These are phyloP conservation scores for Aspergillus sp. DNA, from an alignment of 2,329 filamentous ascomycete genomes.

Conservation along the genomic window DNA sequence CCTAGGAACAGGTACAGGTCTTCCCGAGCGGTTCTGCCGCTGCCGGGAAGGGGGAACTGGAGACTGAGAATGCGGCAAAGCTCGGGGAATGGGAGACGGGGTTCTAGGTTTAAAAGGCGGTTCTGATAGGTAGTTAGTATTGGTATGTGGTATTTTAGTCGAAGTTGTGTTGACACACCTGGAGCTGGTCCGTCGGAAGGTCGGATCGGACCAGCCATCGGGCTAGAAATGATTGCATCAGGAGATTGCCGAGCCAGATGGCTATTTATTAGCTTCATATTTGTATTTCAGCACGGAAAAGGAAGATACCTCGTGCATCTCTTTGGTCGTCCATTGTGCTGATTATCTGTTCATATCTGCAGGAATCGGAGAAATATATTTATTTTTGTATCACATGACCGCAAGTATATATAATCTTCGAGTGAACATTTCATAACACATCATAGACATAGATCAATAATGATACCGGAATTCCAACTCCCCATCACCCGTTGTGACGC, in stretches of 20 bases:
- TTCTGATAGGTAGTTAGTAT: not conserved
- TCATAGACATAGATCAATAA: slow-evolving; percentile 12
- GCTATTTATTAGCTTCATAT: not conserved
- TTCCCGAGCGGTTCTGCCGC: not conserved
- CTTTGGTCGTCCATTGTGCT: too few species aligned
- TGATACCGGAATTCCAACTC: slow-evolving; percentile 46
- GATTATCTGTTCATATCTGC: too few species aligned
- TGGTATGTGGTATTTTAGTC: not conserved
- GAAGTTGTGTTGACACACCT: not conserved
- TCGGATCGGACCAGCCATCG: not conserved
- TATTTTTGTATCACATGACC: too few species aligned
- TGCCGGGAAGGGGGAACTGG: not conserved
- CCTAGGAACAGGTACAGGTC: slow-evolving; percentile 4
- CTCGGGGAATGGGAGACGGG: not conserved
- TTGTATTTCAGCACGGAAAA: too few species aligned
- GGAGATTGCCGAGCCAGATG: slow-evolving; percentile 1
- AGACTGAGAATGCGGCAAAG: slow-evolving; percentile 2
- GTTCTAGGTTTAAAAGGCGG: not conserved
- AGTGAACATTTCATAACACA: too few species aligned
- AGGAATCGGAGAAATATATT: too few species aligned
- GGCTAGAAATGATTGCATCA: not conserved
- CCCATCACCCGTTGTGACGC: slow-evolving; percentile 42
- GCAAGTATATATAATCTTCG: too few species aligned
- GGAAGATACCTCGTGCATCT: too few species aligned
- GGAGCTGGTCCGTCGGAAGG: not conserved